These are phyloP conservation scores for Cordyceps sp. DNA, from an alignment of 2,329 filamentous ascomycete genomes.

Conservation along the genomic window DNA sequence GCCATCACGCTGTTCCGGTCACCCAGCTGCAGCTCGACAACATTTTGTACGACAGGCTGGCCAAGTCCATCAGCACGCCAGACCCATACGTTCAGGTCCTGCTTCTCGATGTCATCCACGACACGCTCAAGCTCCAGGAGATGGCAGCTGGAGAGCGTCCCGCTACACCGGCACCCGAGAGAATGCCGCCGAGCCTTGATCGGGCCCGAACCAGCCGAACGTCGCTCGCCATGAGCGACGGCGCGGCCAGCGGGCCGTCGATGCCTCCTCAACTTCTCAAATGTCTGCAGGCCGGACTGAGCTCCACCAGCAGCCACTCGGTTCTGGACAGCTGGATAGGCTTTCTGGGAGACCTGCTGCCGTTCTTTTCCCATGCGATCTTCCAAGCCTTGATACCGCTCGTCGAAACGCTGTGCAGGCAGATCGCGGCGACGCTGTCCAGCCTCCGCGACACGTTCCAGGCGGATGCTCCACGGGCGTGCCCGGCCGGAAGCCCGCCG, in stretches of 20 bases:
- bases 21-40: constrained; percentile 52
- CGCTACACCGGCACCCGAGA: constrained; percentile 28
- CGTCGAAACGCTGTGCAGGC: constrained; percentile 72
- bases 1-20: constrained; percentile 41
- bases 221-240: constrained; percentile 18
- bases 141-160: constrained; percentile 21
- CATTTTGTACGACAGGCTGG: constrained; percentile 51
- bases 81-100: constrained; percentile 62
- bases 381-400: constrained; percentile 84
- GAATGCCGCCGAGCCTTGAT: constrained; percentile 24
- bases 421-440: constrained; percentile 58
- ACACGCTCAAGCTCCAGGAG: constrained; percentile 51
- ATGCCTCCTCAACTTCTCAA: constrained; percentile 62
- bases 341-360: constrained; percentile 69
- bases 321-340: constrained; percentile 85
- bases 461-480: constrained; percentile 8
- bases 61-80: constrained; percentile 38
- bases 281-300: constrained; percentile 68
- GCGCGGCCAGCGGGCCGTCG: constrained; percentile 12
- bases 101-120: constrained; percentile 62
- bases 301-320: constrained; percentile 53
- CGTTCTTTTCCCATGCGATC: constrained; percentile 67
- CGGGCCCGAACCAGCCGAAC: constrained; percentile 20
- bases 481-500: constrained; percentile 21
- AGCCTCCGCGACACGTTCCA: constrained; percentile 50